These are phyloP conservation scores for Metschnikowia picachoensis DNA, from an alignment of 805 yeast genomes.

Conservation along the genomic window DNA sequence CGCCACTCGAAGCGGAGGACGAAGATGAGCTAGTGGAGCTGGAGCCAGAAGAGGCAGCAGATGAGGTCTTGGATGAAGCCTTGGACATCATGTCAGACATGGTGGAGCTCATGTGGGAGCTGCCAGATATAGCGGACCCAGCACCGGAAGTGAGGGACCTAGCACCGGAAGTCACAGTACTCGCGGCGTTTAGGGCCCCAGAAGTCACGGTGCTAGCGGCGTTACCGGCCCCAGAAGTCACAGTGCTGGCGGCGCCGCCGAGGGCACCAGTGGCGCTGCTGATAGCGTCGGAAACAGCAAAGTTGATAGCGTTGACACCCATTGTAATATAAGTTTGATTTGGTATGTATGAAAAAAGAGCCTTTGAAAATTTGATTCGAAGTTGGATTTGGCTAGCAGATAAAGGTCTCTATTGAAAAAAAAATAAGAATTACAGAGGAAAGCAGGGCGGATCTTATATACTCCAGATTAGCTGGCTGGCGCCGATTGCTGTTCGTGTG, in stretches of 20 bases:
- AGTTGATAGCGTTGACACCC: slow-evolving; percentile 31
- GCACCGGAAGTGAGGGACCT: not conserved
- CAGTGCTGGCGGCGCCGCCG: slow-evolving; percentile 10
- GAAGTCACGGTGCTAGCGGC: too few relatives aligned
- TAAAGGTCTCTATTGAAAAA: too few relatives aligned
- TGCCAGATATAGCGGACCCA: slow-evolving; percentile 4
- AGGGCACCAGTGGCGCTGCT: not conserved
- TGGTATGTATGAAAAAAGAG: too few relatives aligned
- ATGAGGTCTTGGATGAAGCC: slow-evolving; percentile 11
- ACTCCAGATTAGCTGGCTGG: too few relatives aligned
- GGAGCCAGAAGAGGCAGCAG: slow-evolving; percentile 6
- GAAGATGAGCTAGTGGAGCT: slow-evolving; percentile 9
- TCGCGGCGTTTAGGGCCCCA: too few relatives aligned
- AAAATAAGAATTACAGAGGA: too few relatives aligned
- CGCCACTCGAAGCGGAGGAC: slow-evolving; percentile 17
- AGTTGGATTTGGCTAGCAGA: too few relatives aligned
- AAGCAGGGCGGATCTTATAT: too few relatives aligned
- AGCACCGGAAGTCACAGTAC: not conserved
- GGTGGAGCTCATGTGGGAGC: slow-evolving; percentile 13
- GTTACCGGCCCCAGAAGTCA: slow-evolving; percentile 1
- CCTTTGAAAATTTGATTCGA: too few relatives aligned
- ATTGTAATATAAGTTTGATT: slow-evolving; percentile 8
- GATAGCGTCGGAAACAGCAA: slow-evolving; percentile 20
- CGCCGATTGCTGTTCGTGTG: too few relatives aligned
- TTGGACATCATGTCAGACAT: slow-evolving; percentile 6